Evolutionary conservation across 1,139 yeast species (phyloP).

Genomic region (Yamadazyma atmosphaerica): DNA sequence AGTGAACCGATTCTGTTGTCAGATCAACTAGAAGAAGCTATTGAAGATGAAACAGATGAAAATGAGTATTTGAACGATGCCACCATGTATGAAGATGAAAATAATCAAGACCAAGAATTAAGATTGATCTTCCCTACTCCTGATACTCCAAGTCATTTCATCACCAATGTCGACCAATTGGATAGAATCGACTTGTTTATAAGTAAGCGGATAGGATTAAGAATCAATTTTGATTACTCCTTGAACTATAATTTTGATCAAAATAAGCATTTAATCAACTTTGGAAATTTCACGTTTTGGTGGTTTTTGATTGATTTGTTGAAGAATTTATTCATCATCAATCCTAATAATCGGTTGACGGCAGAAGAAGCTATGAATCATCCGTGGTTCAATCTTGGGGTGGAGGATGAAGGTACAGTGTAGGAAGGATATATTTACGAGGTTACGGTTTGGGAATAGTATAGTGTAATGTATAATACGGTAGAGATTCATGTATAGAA

Average conservation of each 20-base stretch:
- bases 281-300: constrained; percentile 70
- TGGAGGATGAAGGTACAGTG: constrained; percentile 70
- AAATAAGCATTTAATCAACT: constrained; percentile 40
- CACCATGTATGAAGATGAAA: constrained; percentile 17
- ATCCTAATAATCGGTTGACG: constrained; percentile 62
- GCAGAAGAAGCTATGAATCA: constrained; percentile 73
- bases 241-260: constrained; percentile 41
- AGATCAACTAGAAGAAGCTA: constrained; percentile 2
- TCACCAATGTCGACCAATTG: constrained; percentile 53
- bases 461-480: not conserved
- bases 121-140: constrained; percentile 35
- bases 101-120: constrained; percentile 22
- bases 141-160: constrained; percentile 47
- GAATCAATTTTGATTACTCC: constrained; percentile 41
- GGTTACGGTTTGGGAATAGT: not conserved
- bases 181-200: constrained; percentile 52
- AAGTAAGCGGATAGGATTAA: constrained; percentile 39
- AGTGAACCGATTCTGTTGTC: not conserved
- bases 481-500: too few relatives aligned
- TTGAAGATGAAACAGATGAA: constrained; percentile 20
- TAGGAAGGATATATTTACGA: not conserved
- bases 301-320: constrained; percentile 70
- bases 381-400: constrained; percentile 76
- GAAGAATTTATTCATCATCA: constrained; percentile 58
- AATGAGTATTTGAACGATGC: constrained; percentile 25